These are phyloP conservation scores for Heterobasidion parviporum DNA, from an alignment of 1,284 basidiomycete genomes.

Conservation along the genomic window DNA sequence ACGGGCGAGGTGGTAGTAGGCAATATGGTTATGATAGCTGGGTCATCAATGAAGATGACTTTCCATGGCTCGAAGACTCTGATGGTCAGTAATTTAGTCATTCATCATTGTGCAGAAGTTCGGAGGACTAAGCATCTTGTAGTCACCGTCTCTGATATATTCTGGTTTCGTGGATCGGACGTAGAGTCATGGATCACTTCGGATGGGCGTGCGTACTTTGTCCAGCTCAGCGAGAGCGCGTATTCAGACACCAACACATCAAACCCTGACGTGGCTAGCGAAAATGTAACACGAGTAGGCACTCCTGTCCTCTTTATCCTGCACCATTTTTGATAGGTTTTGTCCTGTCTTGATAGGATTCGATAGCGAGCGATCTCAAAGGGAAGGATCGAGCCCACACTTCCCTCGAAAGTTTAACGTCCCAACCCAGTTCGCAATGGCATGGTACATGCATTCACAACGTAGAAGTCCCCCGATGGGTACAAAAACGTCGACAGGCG, in stretches of 20 bases:
- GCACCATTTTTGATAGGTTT: neutral
- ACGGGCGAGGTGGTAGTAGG: slow-evolving; percentile 2
- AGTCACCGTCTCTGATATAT: slow-evolving; percentile 57
- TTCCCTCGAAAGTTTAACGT: slow-evolving; percentile 13
- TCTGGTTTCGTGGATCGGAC: slow-evolving; percentile 45
- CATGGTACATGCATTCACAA: slow-evolving; percentile 62
- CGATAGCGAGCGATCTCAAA: neutral
- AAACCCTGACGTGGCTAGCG: slow-evolving; percentile 13
- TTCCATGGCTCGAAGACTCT: slow-evolving; percentile 64
- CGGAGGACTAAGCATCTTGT: neutral
- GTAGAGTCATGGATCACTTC: slow-evolving; percentile 78
- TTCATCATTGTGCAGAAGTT: neutral
- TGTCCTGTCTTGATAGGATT: neutral
- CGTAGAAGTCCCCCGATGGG: slow-evolving; percentile 64
- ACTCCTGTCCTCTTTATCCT: neutral
- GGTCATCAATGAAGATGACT: slow-evolving; percentile 59
- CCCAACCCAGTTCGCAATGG: slow-evolving; percentile 29
- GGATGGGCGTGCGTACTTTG: slow-evolving; percentile 73
- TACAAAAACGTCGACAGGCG: slow-evolving; percentile 56
- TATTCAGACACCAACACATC: slow-evolving; percentile 8
- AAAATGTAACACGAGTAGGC: slow-evolving; percentile 4
- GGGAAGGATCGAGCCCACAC: slow-evolving; percentile 3
- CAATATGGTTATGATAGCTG: slow-evolving; percentile 54
- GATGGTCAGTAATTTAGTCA: slow-evolving; percentile 42
- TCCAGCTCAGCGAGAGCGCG: slow-evolving; percentile 42